A percentile compares a stretch with the other conserved stretches of the same genome.
Evolutionary conservation across 2,329 filamentous ascomycete species (phyloP).

Genomic region (Cladosporium colombiae): DNA sequence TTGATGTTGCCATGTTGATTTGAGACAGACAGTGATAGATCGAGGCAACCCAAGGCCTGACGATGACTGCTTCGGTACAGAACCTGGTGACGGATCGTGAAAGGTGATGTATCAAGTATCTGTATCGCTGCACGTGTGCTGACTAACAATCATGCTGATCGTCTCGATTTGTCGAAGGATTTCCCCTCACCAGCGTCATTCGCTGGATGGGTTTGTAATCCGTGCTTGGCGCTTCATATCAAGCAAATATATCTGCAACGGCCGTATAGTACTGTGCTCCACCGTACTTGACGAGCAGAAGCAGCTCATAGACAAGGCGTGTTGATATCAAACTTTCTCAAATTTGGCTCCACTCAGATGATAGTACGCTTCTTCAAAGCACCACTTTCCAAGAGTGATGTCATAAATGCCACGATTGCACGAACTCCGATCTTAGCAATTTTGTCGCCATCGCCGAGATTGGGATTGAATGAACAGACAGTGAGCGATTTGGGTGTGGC

Average conservation of each 20-base stretch:
- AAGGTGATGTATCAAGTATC: neutral
- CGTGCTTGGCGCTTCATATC: neutral
- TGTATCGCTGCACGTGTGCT: neutral
- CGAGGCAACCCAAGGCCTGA: neutral
- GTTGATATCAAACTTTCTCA: neutral
- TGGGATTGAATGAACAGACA: constrained; percentile 16
- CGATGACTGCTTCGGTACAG: neutral
- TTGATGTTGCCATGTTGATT: neutral
- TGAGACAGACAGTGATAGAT: neutral
- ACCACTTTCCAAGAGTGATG: neutral
- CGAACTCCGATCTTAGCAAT: constrained; percentile 10
- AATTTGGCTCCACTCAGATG: neutral
- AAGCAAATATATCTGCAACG: neutral
- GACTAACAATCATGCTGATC: neutral
- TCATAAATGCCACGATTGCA: constrained; percentile 7
- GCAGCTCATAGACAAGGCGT: neutral
- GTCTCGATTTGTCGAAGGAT: neutral
- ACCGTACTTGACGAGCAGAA: neutral
- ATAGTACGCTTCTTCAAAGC: neutral
- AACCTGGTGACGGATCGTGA: neutral
- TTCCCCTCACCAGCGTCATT: neutral
- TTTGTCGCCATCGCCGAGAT: constrained; percentile 10
- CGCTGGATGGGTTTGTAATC: neutral
- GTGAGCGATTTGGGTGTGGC: neutral
- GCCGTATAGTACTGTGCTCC: neutral